Evolutionary conservation across 2,329 filamentous ascomycete species (phyloP).

Genomic region (Curvularia lunata): DNA sequence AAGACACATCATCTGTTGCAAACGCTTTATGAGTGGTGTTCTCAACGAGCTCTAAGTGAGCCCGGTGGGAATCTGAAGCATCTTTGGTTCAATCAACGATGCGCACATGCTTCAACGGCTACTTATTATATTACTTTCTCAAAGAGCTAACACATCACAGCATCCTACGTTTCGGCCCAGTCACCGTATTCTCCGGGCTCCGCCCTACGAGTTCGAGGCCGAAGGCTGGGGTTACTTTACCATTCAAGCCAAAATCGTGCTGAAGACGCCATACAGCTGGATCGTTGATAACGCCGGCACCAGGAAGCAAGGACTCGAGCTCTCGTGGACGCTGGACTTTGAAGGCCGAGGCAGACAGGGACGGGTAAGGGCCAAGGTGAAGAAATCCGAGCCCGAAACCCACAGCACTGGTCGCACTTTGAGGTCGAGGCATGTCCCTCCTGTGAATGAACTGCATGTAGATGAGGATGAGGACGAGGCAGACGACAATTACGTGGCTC

Average conservation of each 20-base stretch:
- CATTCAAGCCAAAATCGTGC: constrained; percentile 49
- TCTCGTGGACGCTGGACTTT: constrained; percentile 55
- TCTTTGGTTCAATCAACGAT: neutral
- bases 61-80: neutral
- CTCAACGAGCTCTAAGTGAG: neutral
- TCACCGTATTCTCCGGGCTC: constrained; percentile 39
- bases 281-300: constrained; percentile 48
- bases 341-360: constrained; percentile 51
- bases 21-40: neutral
- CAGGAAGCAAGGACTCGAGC: constrained; percentile 42
- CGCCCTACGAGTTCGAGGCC: constrained; percentile 52
- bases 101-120: neutral
- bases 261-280: constrained; percentile 55
- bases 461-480: constrained; percentile 14
- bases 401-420: constrained; percentile 22
- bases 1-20: neutral
- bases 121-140: neutral
- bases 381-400: constrained; percentile 32
- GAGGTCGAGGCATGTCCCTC: constrained; percentile 1
- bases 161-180: constrained; percentile 54
- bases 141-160: constrained; percentile 21
- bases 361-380: constrained; percentile 51
- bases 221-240: constrained; percentile 54
- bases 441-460: neutral
- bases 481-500: neutral